Evolutionary conservation across 805 yeast species (phyloP).

Genomic region (Candida dendrica): DNA sequence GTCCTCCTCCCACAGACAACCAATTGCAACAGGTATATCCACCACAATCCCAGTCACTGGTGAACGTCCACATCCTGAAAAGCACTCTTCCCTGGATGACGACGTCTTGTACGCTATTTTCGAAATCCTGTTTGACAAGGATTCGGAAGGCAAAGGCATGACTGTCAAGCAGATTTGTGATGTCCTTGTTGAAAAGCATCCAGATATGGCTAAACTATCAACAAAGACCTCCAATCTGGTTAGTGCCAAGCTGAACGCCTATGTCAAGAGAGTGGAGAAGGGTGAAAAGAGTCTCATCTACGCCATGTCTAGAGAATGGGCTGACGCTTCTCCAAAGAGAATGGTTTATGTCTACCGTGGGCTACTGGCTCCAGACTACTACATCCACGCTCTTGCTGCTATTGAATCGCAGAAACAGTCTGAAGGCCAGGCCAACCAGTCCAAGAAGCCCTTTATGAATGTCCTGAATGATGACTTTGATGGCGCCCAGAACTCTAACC

Average conservation of each 20-base stretch:
- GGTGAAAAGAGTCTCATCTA: conserved; percentile 69
- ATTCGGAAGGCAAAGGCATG: conserved; percentile 68
- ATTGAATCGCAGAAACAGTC: conserved; percentile 30
- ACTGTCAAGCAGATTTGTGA: conserved; percentile 88
- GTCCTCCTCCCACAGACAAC: conserved; percentile 17
- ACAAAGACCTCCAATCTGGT: conserved; percentile 77
- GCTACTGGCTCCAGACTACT: conserved; percentile 65
- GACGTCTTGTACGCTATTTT: conserved; percentile 73
- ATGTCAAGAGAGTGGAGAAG: conserved; percentile 77
- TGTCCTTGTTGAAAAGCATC: conserved; percentile 63
- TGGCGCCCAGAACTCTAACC: conserved; percentile 5
- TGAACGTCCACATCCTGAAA: conserved; percentile 63
- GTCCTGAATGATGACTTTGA: conserved; percentile 7
- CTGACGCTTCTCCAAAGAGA: conserved; percentile 81
- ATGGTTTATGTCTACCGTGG: conserved; percentile 88
- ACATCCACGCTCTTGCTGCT: conserved; percentile 60
- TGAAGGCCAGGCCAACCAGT: background rate
- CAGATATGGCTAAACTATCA: conserved; percentile 75
- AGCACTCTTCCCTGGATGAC: conserved; percentile 60
- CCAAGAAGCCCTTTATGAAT: background rate
- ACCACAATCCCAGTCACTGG: conserved; percentile 80
- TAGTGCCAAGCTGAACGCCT: conserved; percentile 77
- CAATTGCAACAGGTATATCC: conserved; percentile 59
- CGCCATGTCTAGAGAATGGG: conserved; percentile 83
- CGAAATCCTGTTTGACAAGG: conserved; percentile 61